Evolutionary conservation across 129 eudicot genomes (phyloP).

Genomic region (Arctium minus): DNA sequence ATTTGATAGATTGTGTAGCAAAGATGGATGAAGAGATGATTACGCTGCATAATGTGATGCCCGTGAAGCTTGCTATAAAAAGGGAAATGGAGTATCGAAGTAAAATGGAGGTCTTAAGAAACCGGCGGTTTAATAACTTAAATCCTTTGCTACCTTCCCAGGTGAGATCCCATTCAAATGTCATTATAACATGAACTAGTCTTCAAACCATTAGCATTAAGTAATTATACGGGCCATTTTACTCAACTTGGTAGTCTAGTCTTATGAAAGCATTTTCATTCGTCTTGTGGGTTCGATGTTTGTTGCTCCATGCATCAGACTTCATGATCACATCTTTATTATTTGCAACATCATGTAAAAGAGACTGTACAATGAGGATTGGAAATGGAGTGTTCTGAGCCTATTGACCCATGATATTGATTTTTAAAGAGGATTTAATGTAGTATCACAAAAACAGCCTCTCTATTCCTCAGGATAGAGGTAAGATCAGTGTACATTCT

Average conservation of each 20-base stretch:
- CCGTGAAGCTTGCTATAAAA: slow-evolving; percentile 43
- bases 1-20: slow-evolving; percentile 9
- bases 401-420: too few species aligned
- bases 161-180: slow-evolving; percentile 22
- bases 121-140: slow-evolving; percentile 16
- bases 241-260: not conserved
- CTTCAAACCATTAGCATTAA: not conserved
- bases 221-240: slow-evolving; percentile 3
- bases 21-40: slow-evolving; percentile 56
- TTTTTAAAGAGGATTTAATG: too few species aligned
- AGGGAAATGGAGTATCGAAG: slow-evolving; percentile 46
- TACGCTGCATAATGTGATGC: slow-evolving; percentile 36
- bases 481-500: too few species aligned
- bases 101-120: slow-evolving; percentile 31
- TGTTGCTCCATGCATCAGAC: not conserved
- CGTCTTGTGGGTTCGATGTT: not conserved
- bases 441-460: too few species aligned
- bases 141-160: slow-evolving; percentile 33
- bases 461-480: too few species aligned
- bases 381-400: not conserved
- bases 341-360: not conserved
- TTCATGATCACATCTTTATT: not conserved
- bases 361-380: not conserved
- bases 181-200: not conserved
- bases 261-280: not conserved